Percentiles rank a stretch among this genome's conserved stretches.
Conservation (phyloP, 305 asterid species). For the Fraxinus velutina region DNA sequence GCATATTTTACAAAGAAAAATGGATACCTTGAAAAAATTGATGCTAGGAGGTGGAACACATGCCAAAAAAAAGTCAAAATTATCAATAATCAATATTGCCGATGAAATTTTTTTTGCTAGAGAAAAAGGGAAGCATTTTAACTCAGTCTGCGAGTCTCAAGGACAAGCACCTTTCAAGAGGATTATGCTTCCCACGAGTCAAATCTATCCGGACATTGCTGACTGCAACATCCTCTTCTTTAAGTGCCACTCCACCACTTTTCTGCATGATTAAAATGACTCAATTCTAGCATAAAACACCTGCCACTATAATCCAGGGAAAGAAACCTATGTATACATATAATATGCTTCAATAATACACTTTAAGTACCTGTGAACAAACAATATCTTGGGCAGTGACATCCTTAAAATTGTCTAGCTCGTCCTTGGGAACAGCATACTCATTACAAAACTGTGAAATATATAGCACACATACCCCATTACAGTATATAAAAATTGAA, state of each 20-base stretch:
- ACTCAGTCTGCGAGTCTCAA: slow-evolving; percentile 1
- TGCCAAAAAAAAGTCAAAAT: slow-evolving; percentile 22
- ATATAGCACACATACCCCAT: background rate
- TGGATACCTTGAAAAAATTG: slow-evolving; percentile 81
- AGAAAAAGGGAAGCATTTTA: slow-evolving; percentile 7
- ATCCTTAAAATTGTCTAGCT: slow-evolving; percentile 64
- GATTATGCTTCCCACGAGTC: slow-evolving; percentile 76
- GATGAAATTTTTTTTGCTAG: background rate
- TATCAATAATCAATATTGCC: slow-evolving; percentile 2
- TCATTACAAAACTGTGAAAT: slow-evolving; percentile 77
- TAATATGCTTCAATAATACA: slow-evolving; percentile 7
- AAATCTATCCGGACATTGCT: slow-evolving; percentile 80
- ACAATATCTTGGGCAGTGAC: slow-evolving; percentile 81
- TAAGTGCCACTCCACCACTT: slow-evolving; percentile 48
- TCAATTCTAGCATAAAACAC: slow-evolving; percentile 1
- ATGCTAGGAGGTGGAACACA: slow-evolving; percentile 51
- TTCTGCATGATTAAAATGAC: slow-evolving; percentile 32
- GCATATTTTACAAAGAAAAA: slow-evolving; percentile 4
- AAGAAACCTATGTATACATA: slow-evolving; percentile 13
- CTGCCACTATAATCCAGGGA: background rate
- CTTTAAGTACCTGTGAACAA: slow-evolving; percentile 69
- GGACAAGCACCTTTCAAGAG: slow-evolving; percentile 72
- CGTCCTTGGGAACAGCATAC: slow-evolving; percentile 80
- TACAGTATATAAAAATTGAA: background rate
- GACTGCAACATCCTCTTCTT: slow-evolving; percentile 80